Evolutionary conservation across 2,329 filamentous ascomycete species (phyloP).

Genomic region (Cordyceps tenuipes): DNA sequence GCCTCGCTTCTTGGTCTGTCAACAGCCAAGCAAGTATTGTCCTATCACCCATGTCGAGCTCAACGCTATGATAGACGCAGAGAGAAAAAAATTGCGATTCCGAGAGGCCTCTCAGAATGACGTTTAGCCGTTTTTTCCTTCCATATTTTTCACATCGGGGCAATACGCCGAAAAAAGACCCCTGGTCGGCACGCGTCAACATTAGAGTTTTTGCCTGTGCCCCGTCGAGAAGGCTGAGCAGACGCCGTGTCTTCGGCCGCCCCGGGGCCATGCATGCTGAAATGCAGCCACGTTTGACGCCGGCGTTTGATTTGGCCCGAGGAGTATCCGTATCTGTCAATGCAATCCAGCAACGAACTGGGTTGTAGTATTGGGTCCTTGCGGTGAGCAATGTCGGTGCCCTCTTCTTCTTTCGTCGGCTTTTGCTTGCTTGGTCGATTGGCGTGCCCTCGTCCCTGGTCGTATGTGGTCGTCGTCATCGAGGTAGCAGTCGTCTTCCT

Average conservation of each 20-base stretch:
- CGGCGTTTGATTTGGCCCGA: neutral
- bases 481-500: too few relatives aligned
- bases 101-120: neutral
- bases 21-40: neutral
- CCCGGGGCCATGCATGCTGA: conserved; percentile 5
- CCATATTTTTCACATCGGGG: neutral
- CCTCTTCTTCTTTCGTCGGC: neutral
- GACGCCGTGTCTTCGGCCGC: conserved; percentile 6
- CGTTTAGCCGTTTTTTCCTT: neutral
- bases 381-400: neutral
- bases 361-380: too few relatives aligned
- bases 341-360: too few relatives aligned
- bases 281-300: conserved; percentile 3
- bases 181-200: neutral
- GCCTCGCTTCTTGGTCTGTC: neutral
- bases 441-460: neutral
- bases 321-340: neutral
- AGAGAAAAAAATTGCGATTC: neutral
- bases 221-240: conserved; percentile 6
- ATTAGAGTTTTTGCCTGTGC: conserved; percentile 1
- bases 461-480: neutral
- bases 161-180: neutral
- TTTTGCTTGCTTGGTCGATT: neutral
- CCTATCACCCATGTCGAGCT: neutral
- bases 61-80: neutral